phyloP scores from a whole-genome alignment of 495 filamentous ascomycete species.

The Annulohypoxylon moriforme region DNA sequence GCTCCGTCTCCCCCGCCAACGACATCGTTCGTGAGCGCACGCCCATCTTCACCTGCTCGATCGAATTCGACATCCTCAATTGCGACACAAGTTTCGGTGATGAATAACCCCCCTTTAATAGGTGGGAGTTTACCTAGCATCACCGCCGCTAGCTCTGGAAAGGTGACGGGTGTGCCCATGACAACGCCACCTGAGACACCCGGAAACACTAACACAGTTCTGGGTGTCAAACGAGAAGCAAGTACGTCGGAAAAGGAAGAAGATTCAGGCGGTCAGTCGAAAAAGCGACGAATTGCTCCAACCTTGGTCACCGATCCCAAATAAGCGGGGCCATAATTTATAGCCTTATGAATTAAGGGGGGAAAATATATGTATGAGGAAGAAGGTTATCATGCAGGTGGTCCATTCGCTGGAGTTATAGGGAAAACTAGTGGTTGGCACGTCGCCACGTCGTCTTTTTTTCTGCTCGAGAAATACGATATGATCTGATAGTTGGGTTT shows the following conservation, averaged over 20 bases:
- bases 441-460: constrained; percentile 3
- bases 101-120: constrained; percentile 83
- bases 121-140: constrained; percentile 79
- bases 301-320: constrained; percentile 64
- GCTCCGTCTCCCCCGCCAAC: constrained; percentile 68
- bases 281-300: constrained; percentile 83
- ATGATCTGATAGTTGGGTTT: constrained; percentile 4
- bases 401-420: constrained; percentile 19
- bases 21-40: constrained; percentile 60
- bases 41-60: constrained; percentile 79
- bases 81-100: constrained; percentile 67
- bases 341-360: background rate
- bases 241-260: constrained; percentile 64
- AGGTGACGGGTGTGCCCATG: constrained; percentile 65
- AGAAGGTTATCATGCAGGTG: constrained; percentile 12
- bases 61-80: constrained; percentile 91
- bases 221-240: constrained; percentile 69
- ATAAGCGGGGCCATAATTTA: background rate
- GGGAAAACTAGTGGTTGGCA: constrained; percentile 9
- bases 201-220: constrained; percentile 57
- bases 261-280: constrained; percentile 56
- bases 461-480: constrained; percentile 7
- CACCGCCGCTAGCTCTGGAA: constrained; percentile 72
- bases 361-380: constrained; percentile 18
- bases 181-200: constrained; percentile 88